phyloP scores from a whole-genome alignment of 768 basidiomycete genomes.

The Rossbeevera mucosa region DNA sequence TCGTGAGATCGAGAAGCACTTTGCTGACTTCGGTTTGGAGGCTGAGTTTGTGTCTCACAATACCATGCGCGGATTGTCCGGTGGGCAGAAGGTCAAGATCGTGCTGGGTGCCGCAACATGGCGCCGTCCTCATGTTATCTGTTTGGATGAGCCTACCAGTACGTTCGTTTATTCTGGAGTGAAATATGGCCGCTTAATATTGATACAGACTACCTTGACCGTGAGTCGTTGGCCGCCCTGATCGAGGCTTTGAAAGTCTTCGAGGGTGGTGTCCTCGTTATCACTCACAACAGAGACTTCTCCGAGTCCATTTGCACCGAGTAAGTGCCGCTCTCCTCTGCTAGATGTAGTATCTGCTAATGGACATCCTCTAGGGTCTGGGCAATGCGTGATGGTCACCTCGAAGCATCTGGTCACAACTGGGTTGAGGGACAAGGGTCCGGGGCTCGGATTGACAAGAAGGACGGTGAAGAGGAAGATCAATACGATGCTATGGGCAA shows the following conservation, averaged over 20 bases:
- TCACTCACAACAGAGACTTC: conserved; percentile 98
- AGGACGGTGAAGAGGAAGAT: conserved; percentile 85
- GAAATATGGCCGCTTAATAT: neutral
- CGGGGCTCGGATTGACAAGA: conserved; percentile 92
- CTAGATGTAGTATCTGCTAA: neutral
- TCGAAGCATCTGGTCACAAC: conserved; percentile 97
- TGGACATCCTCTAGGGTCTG: conserved; percentile 55
- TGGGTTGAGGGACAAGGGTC: conserved; percentile 99
- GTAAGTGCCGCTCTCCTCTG: conserved; percentile 23
- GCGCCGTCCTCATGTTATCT: conserved; percentile 97
- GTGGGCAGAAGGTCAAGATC: conserved; percentile 99
- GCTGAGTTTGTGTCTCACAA: conserved; percentile 99
- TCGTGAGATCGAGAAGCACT: conserved; percentile 98
- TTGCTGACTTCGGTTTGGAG: conserved; percentile 98
- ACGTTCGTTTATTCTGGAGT: conserved; percentile 23
- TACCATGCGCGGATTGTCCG: conserved; percentile 97
- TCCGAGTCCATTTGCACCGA: conserved; percentile 97
- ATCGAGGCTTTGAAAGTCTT: conserved; percentile 97
- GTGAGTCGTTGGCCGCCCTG: conserved; percentile 97
- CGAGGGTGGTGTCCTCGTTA: conserved; percentile 96
- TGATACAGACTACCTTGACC: conserved; percentile 88
- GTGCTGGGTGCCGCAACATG: conserved; percentile 97
- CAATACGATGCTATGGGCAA: conserved; percentile 98
- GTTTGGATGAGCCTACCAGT: conserved; percentile 96
- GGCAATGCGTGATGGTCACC: conserved; percentile 97